phyloP scores from a whole-genome alignment of 805 yeast species.

The Yarrowia sp. region DNA sequence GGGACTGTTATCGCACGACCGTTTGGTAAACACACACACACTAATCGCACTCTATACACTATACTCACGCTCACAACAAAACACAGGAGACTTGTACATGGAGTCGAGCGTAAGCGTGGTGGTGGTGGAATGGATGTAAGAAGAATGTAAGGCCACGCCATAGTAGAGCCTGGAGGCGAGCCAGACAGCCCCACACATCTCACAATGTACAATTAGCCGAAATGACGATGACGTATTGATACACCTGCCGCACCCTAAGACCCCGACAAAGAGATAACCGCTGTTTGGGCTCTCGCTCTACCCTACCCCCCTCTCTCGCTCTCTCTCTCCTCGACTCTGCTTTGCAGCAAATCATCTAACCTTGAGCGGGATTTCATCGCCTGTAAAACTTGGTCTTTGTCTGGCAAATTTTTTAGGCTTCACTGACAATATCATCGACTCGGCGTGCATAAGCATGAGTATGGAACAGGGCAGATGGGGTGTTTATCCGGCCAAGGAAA shows the following conservation, averaged over 20 bases:
- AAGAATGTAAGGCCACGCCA: too few relatives aligned
- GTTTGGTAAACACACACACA: slow-evolving; percentile 23
- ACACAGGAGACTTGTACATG: too few relatives aligned
- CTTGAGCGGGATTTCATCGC: slow-evolving; percentile 39
- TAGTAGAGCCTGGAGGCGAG: too few relatives aligned
- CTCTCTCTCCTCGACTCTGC: slow-evolving; percentile 4
- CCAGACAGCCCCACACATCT: too few relatives aligned
- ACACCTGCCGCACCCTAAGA: too few relatives aligned
- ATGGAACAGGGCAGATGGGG: slow-evolving; percentile 27
- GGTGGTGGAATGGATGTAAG: too few relatives aligned
- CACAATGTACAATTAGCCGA: too few relatives aligned
- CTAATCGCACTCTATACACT: neutral
- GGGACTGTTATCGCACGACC: slow-evolving; percentile 28
- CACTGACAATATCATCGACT: slow-evolving; percentile 33
- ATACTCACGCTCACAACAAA: too few relatives aligned
- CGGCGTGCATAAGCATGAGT: slow-evolving; percentile 36
- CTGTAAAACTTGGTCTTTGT: slow-evolving; percentile 23
- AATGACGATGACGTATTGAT: too few relatives aligned
- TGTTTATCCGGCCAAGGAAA: neutral
- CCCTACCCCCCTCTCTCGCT: neutral
- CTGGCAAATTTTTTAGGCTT: slow-evolving; percentile 33
- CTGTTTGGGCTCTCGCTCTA: too few relatives aligned
- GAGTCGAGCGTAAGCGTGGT: slow-evolving; percentile 4
- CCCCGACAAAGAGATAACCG: too few relatives aligned
- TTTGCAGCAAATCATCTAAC: slow-evolving; percentile 35